These are phyloP conservation scores for Penicillium pulvis DNA, from an alignment of 495 filamentous ascomycete genomes.

Conservation along the genomic window DNA sequence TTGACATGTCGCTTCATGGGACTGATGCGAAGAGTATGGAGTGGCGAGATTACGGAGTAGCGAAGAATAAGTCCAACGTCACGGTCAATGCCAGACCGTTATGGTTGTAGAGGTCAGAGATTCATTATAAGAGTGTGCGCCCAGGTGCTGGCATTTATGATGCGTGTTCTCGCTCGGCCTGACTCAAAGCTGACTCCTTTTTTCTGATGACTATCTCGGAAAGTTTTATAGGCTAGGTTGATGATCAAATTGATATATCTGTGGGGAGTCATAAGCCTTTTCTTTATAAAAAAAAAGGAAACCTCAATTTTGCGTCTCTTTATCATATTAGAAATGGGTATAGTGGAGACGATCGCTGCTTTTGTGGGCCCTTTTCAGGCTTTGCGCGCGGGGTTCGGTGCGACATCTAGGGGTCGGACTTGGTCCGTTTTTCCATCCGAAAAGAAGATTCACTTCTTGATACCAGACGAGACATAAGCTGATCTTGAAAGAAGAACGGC, in stretches of 20 bases:
- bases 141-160: not conserved
- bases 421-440: not conserved
- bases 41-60: not conserved
- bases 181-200: not conserved
- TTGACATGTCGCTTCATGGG: not conserved
- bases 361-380: not conserved
- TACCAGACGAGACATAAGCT: not conserved
- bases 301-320: not conserved
- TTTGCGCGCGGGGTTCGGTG: slow-evolving; percentile 1
- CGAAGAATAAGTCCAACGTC: not conserved
- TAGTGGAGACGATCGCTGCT: too few species aligned
- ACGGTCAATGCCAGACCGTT: not conserved
- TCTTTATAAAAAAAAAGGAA: too few species aligned
- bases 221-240: too few species aligned
- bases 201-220: not conserved
- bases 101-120: not conserved
- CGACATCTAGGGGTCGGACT: slow-evolving; percentile 1
- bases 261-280: too few species aligned
- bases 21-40: not conserved
- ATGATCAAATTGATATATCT: too few species aligned
- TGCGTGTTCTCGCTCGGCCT: not conserved
- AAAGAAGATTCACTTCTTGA: not conserved
- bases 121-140: not conserved
- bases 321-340: not conserved
- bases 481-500: not conserved